phyloP scores from a whole-genome alignment of 1,139 yeast species.

The Taphrina flavorubra region DNA sequence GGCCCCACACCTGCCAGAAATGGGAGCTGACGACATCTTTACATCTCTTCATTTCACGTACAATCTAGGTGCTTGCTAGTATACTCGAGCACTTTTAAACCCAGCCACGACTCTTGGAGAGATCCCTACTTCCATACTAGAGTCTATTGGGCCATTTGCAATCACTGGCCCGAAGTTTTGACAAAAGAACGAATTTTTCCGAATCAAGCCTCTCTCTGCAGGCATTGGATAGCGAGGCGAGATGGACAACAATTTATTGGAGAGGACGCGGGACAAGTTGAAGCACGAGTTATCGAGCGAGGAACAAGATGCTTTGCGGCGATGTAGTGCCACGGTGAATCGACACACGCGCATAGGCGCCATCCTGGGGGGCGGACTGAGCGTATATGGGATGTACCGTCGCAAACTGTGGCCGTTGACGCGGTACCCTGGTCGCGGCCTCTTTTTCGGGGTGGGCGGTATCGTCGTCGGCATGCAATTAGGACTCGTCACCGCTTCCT shows the following conservation, averaged over 20 bases:
- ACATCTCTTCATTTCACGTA: neutral
- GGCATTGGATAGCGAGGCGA: too few species aligned
- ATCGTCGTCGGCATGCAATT: constrained; percentile 38
- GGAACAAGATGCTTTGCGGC: constrained; percentile 23
- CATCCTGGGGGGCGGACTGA: constrained; percentile 25
- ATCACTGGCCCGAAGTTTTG: too few species aligned
- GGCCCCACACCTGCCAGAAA: constrained; percentile 5
- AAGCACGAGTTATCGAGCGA: constrained; percentile 18
- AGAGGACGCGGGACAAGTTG: constrained; percentile 14
- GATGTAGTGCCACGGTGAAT: constrained; percentile 9
- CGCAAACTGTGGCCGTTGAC: constrained; percentile 35
- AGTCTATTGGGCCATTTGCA: too few species aligned
- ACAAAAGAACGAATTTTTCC: too few species aligned
- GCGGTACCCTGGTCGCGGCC: constrained; percentile 27
- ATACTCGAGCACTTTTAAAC: too few species aligned
- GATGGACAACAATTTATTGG: constrained; percentile 27
- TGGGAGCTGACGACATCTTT: constrained; percentile 7
- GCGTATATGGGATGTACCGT: constrained; percentile 30
- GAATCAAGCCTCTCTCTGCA: too few species aligned
- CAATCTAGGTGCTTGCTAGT: too few species aligned
- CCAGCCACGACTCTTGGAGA: too few species aligned
- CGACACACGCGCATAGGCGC: constrained; percentile 26
- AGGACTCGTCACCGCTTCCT: constrained; percentile 22
- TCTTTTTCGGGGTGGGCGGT: constrained; percentile 35
- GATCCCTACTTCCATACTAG: too few species aligned